Percentiles rank a stretch among this genome's conserved stretches.
Evolutionary conservation across 148 eudicot genomes (phyloP).

Genomic region (Talinum fruticosum): DNA sequence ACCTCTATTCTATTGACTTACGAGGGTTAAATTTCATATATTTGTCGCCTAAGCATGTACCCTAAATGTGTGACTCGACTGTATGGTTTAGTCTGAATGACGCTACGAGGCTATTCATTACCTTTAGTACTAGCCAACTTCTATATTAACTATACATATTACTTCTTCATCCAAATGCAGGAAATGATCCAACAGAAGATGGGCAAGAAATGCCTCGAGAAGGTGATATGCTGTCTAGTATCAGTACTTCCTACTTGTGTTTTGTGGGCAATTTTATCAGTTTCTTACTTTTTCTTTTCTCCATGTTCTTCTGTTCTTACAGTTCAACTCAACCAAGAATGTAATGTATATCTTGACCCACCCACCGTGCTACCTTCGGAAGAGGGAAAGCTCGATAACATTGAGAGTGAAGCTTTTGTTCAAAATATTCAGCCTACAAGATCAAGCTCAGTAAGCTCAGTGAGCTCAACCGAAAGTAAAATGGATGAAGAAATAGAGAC

Average conservation of each 20-base stretch:
- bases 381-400: not conserved
- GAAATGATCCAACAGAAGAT: slow-evolving; percentile 4
- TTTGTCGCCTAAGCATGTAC: not conserved
- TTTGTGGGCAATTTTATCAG: not conserved
- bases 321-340: slow-evolving; percentile 7
- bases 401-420: slow-evolving; percentile 19
- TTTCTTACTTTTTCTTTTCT: not conserved
- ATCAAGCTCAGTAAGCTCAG: not conserved
- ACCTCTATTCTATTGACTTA: not conserved
- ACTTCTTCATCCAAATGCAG: slow-evolving; percentile 4
- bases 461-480: slow-evolving; percentile 8
- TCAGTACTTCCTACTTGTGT: not conserved
- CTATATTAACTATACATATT: slow-evolving; percentile 1
- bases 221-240: slow-evolving; percentile 11
- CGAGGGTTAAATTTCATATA: not conserved
- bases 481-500: slow-evolving; percentile 19
- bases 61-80: too few species aligned
- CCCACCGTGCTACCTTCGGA: not conserved
- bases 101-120: too few species aligned
- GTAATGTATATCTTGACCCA: not conserved
- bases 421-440: not conserved
- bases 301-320: not conserved
- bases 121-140: not conserved
- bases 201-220: not conserved
- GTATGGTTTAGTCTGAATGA: too few species aligned